phyloP scores from a whole-genome alignment of 2,329 filamentous ascomycete species.

The Curvularia eragrostidis region DNA sequence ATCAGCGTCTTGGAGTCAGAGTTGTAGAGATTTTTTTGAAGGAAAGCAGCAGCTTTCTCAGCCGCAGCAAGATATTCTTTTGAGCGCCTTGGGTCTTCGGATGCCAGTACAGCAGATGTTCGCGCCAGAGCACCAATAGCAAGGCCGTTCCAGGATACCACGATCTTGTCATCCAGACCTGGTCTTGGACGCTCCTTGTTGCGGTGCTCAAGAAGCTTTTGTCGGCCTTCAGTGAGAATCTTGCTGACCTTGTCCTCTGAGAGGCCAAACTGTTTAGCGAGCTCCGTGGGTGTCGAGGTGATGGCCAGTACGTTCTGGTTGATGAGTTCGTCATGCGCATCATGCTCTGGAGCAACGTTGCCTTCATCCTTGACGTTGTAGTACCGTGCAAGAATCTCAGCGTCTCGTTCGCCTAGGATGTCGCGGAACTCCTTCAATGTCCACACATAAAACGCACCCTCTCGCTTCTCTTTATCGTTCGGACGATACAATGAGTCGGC shows the following conservation, averaged over 20 bases:
- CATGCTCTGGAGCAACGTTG: conserved; percentile 81
- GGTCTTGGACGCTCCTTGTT: conserved; percentile 78
- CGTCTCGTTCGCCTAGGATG: conserved; percentile 72
- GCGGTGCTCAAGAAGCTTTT: conserved; percentile 73
- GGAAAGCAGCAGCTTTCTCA: conserved; percentile 71
- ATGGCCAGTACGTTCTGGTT: conserved; percentile 89
- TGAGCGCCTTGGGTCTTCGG: conserved; percentile 64
- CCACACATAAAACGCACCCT: conserved; percentile 96
- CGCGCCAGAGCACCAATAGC: conserved; percentile 83
- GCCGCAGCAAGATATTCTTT: conserved; percentile 70
- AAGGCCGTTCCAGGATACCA: conserved; percentile 87
- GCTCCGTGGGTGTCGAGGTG: conserved; percentile 68
- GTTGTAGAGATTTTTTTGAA: conserved; percentile 77
- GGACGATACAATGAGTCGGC: conserved; percentile 80
- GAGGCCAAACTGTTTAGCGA: conserved; percentile 78
- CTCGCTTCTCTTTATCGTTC: conserved; percentile 81
- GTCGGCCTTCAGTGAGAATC: conserved; percentile 70
- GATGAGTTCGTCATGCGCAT: conserved; percentile 92
- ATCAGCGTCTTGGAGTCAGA: conserved; percentile 67
- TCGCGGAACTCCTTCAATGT: conserved; percentile 84
- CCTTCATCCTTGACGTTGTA: conserved; percentile 85
- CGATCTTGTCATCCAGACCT: conserved; percentile 84
- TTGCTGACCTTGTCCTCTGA: conserved; percentile 71
- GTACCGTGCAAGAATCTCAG: conserved; percentile 78
- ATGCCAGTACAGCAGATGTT: conserved; percentile 70